These are phyloP conservation scores for Jacaranda mimosifolia DNA, from an alignment of 257 asterid species.

Conservation along the genomic window DNA sequence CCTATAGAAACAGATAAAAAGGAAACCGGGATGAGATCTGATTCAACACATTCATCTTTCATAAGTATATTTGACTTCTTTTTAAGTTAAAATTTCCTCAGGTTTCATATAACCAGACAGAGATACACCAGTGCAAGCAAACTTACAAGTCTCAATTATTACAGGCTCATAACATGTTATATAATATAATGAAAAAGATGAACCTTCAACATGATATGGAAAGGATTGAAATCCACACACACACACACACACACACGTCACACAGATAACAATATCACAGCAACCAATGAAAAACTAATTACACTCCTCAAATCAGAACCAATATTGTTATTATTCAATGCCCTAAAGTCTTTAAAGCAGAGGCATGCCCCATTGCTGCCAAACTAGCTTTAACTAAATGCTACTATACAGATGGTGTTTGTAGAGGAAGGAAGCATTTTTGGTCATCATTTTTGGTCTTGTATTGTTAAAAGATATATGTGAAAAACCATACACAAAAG, in stretches of 20 bases:
- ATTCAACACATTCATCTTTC: not conserved
- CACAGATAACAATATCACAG: not conserved
- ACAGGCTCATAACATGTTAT: not conserved
- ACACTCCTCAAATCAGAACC: not conserved
- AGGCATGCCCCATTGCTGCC: not conserved
- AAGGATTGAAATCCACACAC: not conserved
- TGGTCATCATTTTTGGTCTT: not conserved
- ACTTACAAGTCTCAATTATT: not conserved
- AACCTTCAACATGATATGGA: not conserved
- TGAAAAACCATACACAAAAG: not conserved
- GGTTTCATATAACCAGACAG: not conserved
- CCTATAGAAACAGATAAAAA: slow-evolving; percentile 49
- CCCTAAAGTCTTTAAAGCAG: not conserved
- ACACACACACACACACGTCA: not conserved
- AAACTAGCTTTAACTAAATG: not conserved
- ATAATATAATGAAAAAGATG: too few relatives aligned
- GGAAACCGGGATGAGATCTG: not conserved
- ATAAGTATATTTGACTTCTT: not conserved
- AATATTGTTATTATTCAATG: not conserved
- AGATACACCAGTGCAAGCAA: not conserved
- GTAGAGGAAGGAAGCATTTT: not conserved
- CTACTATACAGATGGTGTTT: not conserved
- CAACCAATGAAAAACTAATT: not conserved
- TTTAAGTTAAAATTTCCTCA: not conserved
- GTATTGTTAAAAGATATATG: not conserved